Base-by-base conservation (phyloP, 129 eudicot genomes). In the Saussurea involucrata region DNA sequence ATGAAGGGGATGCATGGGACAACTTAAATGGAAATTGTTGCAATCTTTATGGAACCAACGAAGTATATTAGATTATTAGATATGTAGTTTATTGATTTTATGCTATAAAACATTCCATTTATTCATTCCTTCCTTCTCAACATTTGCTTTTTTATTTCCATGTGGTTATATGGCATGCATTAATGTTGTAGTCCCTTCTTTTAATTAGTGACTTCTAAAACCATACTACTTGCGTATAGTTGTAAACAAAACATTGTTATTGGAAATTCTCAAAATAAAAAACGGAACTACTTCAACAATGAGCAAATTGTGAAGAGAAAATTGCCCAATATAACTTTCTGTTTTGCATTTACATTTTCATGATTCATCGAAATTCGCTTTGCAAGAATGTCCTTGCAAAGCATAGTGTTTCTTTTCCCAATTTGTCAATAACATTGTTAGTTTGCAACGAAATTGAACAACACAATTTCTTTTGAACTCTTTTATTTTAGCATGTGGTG, bases 261-360 rank as follows among this genome's bases (percentile, higher is more conserved):
- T 28, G 66, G 4, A 37, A 49, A 55, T 17, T 6, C 34, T 49
- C 67, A 22, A 32, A 24, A 12, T n/a, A 42, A 18, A 18, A n/a
- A 73, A 57, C 18, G 18, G 2, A 15, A 4, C 20, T 24, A 13
- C 68, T 55, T 55, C 68, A 29, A 53, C 46, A 57, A 73, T 29
- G 77, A 11, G 53, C 27, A 73, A 49, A 73, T 57, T 73, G 53
- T 57, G 49, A n/a, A 55, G 13, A 12, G 68, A 73, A 72, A 73
- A 73, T 15, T 65, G n/a, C n/a, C 10, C 67, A 55, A 32, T 72
- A 55, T 18, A 28, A 31, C 31, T 29, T 6, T 28, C 6, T 21
- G 24, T 21, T 21, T 53, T 46, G 36, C 70, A 36, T 61, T 18
- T 31, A 32, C 36, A 36, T 63, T 12, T 34, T 44, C 57, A 76